These are phyloP conservation scores for Suillus cothurnatus DNA, from an alignment of 768 basidiomycete genomes.

Conservation along the genomic window DNA sequence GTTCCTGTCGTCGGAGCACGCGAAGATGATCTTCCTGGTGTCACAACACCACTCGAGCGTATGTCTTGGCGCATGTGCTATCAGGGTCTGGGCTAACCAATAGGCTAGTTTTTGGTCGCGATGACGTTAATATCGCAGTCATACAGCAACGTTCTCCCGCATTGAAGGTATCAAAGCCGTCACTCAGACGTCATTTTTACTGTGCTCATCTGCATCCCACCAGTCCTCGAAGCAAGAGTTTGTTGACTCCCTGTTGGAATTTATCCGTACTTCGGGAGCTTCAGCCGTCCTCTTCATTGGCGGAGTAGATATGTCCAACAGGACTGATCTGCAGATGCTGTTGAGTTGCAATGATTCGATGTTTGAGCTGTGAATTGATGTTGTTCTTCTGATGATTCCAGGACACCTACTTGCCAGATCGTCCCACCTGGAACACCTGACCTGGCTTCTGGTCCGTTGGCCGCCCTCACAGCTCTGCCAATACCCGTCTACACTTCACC, in stretches of 20 bases:
- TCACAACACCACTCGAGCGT: constrained; percentile 81
- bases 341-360: constrained; percentile 36
- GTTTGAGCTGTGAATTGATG: background rate
- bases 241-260: constrained; percentile 55
- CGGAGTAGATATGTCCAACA: constrained; percentile 73
- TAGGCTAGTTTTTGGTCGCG: constrained; percentile 64
- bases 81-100: constrained; percentile 6
- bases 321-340: constrained; percentile 80
- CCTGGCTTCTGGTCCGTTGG: constrained; percentile 46
- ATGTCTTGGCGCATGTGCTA: constrained; percentile 28
- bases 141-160: constrained; percentile 82
- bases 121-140: constrained; percentile 51
- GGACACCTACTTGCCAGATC: constrained; percentile 68
- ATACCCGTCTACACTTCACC: constrained; percentile 59
- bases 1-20: constrained; percentile 75
- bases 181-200: background rate
- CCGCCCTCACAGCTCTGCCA: constrained; percentile 45
- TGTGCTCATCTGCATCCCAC: constrained; percentile 2
- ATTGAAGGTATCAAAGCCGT: constrained; percentile 55
- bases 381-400: constrained; percentile 26
- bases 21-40: constrained; percentile 59
- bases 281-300: constrained; percentile 64
- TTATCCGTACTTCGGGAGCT: constrained; percentile 52
- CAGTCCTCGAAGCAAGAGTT: constrained; percentile 74
- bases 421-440: constrained; percentile 45